Evolutionary conservation across 1,139 yeast species (phyloP), one percentile per base, ranked within the genome.

Genomic region (Yamadazyma blattariae): DNA sequence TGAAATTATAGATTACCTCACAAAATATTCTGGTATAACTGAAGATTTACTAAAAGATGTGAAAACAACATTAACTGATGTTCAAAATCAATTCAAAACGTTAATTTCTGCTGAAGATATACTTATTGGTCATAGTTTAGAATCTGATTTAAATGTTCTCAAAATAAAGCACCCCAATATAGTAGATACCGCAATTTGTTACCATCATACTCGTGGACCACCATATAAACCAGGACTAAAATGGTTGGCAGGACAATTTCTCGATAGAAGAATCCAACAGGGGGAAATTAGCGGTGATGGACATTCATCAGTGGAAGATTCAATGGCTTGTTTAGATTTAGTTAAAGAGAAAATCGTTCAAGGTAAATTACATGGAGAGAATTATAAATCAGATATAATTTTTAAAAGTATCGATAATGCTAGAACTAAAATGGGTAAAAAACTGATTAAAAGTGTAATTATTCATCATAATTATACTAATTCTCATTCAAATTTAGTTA

Each of bases 291-390:
- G 70, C 18, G 67, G 70, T 1, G 49, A 57, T 1, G 96, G 96
- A 3, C 98, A 92, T 58, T 86, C 92, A 31, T 83, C 97, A 0
- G 71, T 82, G 2, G 96, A 88, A 54, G 98, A 92, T 54, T 86
- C 96, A 7, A 57, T 57, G 25, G 82, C 96, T 0, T 87, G 96
- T 51, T 64, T 90, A 50, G 90, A 87, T 41, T 67, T 92, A 34
- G 77, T 86, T 1, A 79, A 85, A 46, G 48, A 79, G 43, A 89
- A 90, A 51, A 62, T 89, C 11, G 55, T 66, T 4, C 76, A 80
- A 38, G 97, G 97, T 1, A 56, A 60, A 6, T 61, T 71, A 5
- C 84, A 74, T 57, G 97, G 97, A 0, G 57, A 64, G 21, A 67
- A 69, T 37, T 47, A 69, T 30, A 60, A 66, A 40, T 76, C 61